Base-by-base conservation (phyloP, 352 stramenopile species). In the Hyaloperonospora brassicae region DNA sequence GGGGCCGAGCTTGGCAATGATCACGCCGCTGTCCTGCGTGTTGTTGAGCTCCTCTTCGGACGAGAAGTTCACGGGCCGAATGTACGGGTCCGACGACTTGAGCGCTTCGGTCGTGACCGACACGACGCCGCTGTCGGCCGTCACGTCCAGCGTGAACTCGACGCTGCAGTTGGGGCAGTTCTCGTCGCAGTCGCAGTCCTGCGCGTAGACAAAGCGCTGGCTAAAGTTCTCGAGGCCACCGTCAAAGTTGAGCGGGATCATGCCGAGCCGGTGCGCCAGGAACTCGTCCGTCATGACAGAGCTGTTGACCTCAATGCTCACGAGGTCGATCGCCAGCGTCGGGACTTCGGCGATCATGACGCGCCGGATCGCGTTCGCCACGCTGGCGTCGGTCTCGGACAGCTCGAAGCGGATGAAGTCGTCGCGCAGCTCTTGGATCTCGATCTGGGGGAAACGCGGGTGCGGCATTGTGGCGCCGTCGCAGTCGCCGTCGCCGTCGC, bases 261-360 rank as follows among this genome's bases (percentile, higher is more conserved):
- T 88, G 40, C 97, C 97, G 48, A 99, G 70, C 5, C 97, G 84
- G 73, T 99, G 97, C 22, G 95, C 95, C 59, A 99, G 83, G 65
- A 98, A 98, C 77, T 99, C 97, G 79, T 99, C 97, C 56, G 97
- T 97, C 68, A 99, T 87, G 30, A 98, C 93, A 23, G 88, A 97
- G 25, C 93, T 96, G 84, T 99, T 99, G 57, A 97, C 84, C 68
- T 97, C 78, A 68, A 98, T 97, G 66, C 90, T 96, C 41, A 99
- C 97, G n/a, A 98, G 79, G 70, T 99, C 97, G 68, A 99, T 98
- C 13, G 93, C 93, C 48, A 99, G 70, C n/a, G 95, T 99, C 17
- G 96, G 96, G 25, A 98, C 95, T 70, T 98, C 93, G 8, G 87
- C 83, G 72, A 98, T 98, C 88, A 99, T 98, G 55, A 98, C 96